Percentiles rank a stretch among this genome's conserved stretches.
Evolutionary conservation across 768 basidiomycete genomes (phyloP).

Genomic region (Pulveroboletus ravenelii): DNA sequence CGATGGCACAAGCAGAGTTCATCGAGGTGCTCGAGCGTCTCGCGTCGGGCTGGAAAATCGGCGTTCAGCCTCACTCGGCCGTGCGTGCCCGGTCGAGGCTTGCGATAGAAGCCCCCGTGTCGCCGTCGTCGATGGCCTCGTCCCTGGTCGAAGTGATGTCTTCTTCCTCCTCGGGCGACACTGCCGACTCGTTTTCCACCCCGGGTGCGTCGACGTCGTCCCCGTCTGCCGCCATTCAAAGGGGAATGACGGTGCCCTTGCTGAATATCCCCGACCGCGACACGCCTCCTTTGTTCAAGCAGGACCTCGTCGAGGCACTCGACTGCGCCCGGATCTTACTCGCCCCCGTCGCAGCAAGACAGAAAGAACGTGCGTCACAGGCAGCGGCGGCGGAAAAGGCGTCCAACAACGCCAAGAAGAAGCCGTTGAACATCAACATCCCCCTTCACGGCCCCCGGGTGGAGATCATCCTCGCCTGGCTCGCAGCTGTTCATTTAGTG

Average conservation of each 20-base stretch:
- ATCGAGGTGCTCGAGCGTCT: conserved; percentile 81
- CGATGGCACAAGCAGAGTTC: conserved; percentile 89
- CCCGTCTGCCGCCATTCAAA: conserved; percentile 17
- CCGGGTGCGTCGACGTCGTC: conserved; percentile 23
- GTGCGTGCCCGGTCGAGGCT: conserved; percentile 31
- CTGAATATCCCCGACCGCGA: conserved; percentile 24
- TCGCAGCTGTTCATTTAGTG: conserved; percentile 74
- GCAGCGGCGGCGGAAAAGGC: conserved; percentile 45
- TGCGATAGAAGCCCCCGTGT: conserved; percentile 37
- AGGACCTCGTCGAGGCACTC: conserved; percentile 50
- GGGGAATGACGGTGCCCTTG: conserved; percentile 12
- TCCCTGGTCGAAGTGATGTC: conserved; percentile 21
- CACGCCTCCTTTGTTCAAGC: conserved; percentile 10
- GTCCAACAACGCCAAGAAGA: conserved; percentile 41
- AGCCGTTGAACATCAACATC: conserved; percentile 66
- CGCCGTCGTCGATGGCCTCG: conserved; percentile 8
- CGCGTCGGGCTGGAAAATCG: conserved; percentile 68
- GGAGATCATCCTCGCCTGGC: conserved; percentile 81
- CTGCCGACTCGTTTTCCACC: conserved; percentile 9
- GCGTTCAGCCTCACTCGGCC: conserved; percentile 54
- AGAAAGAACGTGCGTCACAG: conserved; percentile 54
- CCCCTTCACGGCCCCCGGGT: conserved; percentile 83
- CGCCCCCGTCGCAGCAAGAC: conserved; percentile 62
- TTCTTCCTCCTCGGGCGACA: conserved; percentile 22
- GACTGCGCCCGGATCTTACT: conserved; percentile 71